Evolutionary conservation across 805 yeast genomes (phyloP).

Genomic region (Metschnikowia santaceciliae): DNA sequence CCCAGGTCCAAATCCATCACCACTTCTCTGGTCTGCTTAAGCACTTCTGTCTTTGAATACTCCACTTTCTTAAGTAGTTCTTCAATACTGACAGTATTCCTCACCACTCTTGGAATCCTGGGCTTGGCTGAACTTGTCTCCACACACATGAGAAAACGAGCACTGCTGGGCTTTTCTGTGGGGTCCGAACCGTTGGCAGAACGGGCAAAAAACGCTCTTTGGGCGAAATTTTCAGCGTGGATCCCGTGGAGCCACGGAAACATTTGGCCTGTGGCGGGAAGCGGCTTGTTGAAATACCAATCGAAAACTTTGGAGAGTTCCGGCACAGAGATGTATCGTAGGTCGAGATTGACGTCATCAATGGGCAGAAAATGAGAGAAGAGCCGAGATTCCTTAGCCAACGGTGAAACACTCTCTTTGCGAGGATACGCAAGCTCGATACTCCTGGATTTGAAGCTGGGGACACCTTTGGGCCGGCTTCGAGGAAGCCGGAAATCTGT

Average conservation of each 20-base stretch:
- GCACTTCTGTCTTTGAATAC: constrained; percentile 33
- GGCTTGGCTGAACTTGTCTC: constrained; percentile 5
- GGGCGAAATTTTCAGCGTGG: constrained; percentile 53
- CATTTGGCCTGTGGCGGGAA: constrained; percentile 63
- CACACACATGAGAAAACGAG: constrained; percentile 41
- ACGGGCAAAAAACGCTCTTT: constrained; percentile 40
- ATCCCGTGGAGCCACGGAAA: constrained; percentile 93
- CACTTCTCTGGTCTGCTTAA: constrained; percentile 2
- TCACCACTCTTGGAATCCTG: constrained; percentile 27
- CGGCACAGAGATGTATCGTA: constrained; percentile 6
- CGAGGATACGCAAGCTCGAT: constrained; percentile 6
- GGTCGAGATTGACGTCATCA: not conserved
- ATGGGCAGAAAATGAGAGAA: constrained; percentile 3
- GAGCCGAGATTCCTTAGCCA: constrained; percentile 16
- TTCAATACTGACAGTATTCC: constrained; percentile 50
- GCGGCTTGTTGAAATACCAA: constrained; percentile 37
- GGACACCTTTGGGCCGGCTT: not conserved
- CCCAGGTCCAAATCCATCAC: not conserved
- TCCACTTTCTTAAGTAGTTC: constrained; percentile 53
- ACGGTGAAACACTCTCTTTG: constrained; percentile 16
- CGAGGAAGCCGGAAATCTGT: not conserved
- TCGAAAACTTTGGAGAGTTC: constrained; percentile 21
- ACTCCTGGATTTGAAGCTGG: not conserved
- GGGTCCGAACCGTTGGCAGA: constrained; percentile 7
- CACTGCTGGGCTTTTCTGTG: constrained; percentile 22